Evolutionary conservation across 208 protist species (phyloP), one percentile per base, ranked within the genome.

Genomic region (Giardia duodenalis): DNA sequence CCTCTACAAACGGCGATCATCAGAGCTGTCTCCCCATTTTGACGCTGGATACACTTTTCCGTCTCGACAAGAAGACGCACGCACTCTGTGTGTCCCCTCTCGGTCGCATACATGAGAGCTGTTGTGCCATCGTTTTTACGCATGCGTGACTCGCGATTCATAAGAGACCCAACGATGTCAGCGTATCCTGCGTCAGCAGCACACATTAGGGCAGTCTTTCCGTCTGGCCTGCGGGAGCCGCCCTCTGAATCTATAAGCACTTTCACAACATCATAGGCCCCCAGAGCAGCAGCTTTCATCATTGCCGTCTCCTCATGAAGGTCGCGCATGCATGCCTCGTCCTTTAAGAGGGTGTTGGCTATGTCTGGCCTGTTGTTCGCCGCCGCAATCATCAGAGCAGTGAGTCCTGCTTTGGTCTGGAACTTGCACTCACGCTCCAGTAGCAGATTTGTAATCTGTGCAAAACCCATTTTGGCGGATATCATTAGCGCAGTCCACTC

Each of bases 201-300:
- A 89, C 42, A 89, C 86, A 89, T 89, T 19, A 89, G 86, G 4
- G 86, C 86, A 19, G 86, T 89, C 19, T 89, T 89, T 45, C 86
- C 86, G 44, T 4, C 86, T 89, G 86, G 86, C 30, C 57, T 10
- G 30, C 57, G 57, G 10, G 30, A 76, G 19, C 57, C 57, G 30
- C 19, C 57, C 57, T 76, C 57, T 76, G 10, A 10, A 39, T 76
- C 19, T 10, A 76, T 30, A 39, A 76, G 30, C 57, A 76, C 57
- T 10, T 10, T 30, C 30, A 30, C 57, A 76, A 30, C 57, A 10
- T 10, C 57, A 30, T 39, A 76, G 30, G 19, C 30, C 30, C 57
- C 57, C 10, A 76, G 57, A 10, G 57, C 57, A 10, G 57, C 57
- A 76, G 57, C 57, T 30, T 76, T 76, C 57, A 76, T 76, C 30